Evolutionary conservation across 139 green algal genomes (phyloP), one percentile per base, ranked within the genome.

Genomic region (Pseudopediastrum boryanum): DNA sequence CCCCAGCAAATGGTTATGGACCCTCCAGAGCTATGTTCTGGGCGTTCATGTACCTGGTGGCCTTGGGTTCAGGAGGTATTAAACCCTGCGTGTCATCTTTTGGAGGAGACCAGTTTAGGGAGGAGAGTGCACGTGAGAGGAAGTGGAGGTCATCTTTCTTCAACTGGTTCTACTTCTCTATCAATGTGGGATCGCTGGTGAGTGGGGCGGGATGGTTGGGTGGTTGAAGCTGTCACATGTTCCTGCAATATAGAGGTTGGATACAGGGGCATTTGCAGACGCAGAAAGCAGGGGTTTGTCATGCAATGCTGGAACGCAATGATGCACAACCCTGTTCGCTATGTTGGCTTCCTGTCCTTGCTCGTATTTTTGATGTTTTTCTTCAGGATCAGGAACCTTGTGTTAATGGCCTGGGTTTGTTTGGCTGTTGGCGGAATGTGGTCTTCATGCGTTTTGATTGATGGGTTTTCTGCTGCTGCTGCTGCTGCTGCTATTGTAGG

Each of bases 141-240:
- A 33, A 13, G 19, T 75, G 75, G 71, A 64, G 76, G 63, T 84
- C 86, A n/a, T 90, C 78, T 52, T 98, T 98, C 82, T 98, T 98
- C 86, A 97, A 97, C 80, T 95, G 88, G 83, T 98, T 98, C 82
- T 98, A 98, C 86, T 94, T 98, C 54, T 87, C 85, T 58, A 94
- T 98, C 79, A 98, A 98, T 83, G 76, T 95, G 9, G 94, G 94
- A 29, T 89, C 83, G 4, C 77, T 96, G 46, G 39, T 89, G 16
- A 79, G 44, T 31, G 41, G 21, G 21, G 19, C 8, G 36, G 41
- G 38, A 42, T 36, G 62, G 62, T 23, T 10, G 62, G n/a, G n/a
- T n/a, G n/a, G n/a, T n/a, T n/a, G n/a, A n/a, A n/a, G n/a, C n/a
- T n/a, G n/a, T n/a, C n/a, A 23, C 13, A 27, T 39, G n/a, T 39